Evolutionary conservation across 352 stramenopile genomes (phyloP).

Genomic region (Globisporangium megalacanthum): DNA sequence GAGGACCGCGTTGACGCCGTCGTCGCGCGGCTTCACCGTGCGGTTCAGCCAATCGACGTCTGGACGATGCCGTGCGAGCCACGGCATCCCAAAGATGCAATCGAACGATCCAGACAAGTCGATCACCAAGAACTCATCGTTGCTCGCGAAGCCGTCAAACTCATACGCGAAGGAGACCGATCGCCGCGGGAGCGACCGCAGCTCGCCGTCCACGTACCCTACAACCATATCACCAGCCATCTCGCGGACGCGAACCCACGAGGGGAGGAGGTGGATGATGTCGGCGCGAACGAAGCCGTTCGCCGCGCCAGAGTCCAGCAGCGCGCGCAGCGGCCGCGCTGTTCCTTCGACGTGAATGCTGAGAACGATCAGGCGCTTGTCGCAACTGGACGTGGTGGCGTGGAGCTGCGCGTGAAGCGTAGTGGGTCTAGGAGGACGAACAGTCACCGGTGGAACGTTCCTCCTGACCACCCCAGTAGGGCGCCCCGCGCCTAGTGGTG

Average conservation of each 20-base stretch:
- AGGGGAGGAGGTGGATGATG: not conserved
- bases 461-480: not conserved
- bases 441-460: not conserved
- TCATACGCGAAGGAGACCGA: too few relatives aligned
- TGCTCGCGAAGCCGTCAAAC: too few relatives aligned
- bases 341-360: slow-evolving; percentile 14
- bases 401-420: slow-evolving; percentile 3
- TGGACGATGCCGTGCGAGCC: too few relatives aligned
- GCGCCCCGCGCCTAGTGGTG: too few relatives aligned
- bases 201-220: slow-evolving; percentile 5
- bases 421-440: not conserved
- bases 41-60: too few relatives aligned
- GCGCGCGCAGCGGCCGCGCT: not conserved
- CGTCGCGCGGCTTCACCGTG: too few relatives aligned
- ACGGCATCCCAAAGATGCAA: too few relatives aligned
- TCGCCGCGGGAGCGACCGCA: too few relatives aligned
- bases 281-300: not conserved
- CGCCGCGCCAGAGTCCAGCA: not conserved
- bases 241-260: not conserved
- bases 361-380: slow-evolving; percentile 15
- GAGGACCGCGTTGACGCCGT: too few relatives aligned
- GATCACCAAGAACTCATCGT: too few relatives aligned
- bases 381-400: slow-evolving; percentile 14
- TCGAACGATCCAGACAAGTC: too few relatives aligned
- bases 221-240: not conserved